phyloP scores from a whole-genome alignment of 306 rosid genomes.

The Cicer pinnatifidum region DNA sequence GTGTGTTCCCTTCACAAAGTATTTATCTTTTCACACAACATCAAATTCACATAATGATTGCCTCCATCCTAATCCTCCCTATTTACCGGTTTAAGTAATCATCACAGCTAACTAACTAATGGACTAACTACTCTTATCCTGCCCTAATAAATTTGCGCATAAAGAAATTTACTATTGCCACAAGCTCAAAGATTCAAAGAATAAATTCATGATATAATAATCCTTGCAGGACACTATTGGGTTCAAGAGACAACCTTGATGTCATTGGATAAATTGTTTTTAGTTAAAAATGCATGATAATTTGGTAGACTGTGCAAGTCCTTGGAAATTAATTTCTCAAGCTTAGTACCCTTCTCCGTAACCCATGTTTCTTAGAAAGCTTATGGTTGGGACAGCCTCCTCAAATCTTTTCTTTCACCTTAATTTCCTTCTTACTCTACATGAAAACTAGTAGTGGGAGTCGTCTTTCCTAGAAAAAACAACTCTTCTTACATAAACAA shows the following conservation, averaged over 20 bases:
- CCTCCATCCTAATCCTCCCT: neutral
- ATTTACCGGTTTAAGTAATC: neutral
- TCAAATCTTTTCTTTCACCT: neutral
- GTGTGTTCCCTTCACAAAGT: neutral
- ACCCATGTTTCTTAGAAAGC: too few species aligned
- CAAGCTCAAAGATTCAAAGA: neutral
- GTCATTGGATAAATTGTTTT: neutral
- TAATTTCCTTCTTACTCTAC: slow-evolving; percentile 2
- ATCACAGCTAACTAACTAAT: neutral
- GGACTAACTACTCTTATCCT: neutral
- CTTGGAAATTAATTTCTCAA: too few species aligned
- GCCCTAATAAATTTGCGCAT: neutral
- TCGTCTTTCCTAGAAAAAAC: slow-evolving; percentile 15
- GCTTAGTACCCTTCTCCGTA: too few species aligned
- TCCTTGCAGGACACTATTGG: neutral
- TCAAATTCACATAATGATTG: neutral
- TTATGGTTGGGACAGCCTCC: neutral
- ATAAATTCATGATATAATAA: neutral
- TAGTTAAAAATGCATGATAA: neutral
- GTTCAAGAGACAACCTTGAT: neutral
- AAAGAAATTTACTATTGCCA: neutral
- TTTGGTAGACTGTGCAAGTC: too few species aligned
- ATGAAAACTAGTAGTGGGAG: slow-evolving; percentile 17
- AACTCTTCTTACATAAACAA: neutral
- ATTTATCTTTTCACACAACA: neutral